Evolutionary conservation across 208 protist genomes (phyloP).

Genomic region (Trypanosoma melophagium): DNA sequence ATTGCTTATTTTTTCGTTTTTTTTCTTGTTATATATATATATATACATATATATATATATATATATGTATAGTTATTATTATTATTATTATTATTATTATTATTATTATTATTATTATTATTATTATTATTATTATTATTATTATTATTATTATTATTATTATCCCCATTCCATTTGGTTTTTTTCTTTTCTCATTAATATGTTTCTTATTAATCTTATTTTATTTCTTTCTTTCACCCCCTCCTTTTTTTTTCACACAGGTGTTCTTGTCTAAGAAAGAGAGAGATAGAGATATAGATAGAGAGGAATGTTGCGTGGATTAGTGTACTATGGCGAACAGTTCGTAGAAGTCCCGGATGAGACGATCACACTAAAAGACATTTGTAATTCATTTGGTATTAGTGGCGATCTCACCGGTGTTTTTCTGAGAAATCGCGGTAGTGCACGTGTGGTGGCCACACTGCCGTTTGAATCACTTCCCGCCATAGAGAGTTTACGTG

Average conservation of each 20-base stretch:
- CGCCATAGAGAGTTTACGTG: neutral
- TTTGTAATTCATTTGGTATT: constrained; percentile 68
- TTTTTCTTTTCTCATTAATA: too few species aligned
- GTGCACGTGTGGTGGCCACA: constrained; percentile 62
- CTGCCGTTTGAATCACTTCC: constrained; percentile 71
- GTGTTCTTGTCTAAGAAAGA: neutral
- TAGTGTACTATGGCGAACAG: constrained; percentile 65
- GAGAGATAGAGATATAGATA: constrained; percentile 4
- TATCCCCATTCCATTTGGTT: neutral
- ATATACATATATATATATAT: neutral
- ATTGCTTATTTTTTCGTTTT: neutral
- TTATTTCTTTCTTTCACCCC: neutral
- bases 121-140: too few species aligned
- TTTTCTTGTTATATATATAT: neutral
- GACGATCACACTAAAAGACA: constrained; percentile 61
- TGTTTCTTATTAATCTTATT: constrained; percentile 7
- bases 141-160: too few species aligned
- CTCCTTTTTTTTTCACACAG: neutral
- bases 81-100: constrained; percentile 4
- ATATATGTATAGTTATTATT: neutral
- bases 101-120: constrained; percentile 1
- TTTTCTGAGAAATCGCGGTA: constrained; percentile 47
- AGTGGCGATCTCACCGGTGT: constrained; percentile 40
- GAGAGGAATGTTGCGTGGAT: constrained; percentile 11
- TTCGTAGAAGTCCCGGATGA: constrained; percentile 67